phyloP scores from a whole-genome alignment of 1,284 basidiomycete species.

The Sporisorium exsertum region DNA sequence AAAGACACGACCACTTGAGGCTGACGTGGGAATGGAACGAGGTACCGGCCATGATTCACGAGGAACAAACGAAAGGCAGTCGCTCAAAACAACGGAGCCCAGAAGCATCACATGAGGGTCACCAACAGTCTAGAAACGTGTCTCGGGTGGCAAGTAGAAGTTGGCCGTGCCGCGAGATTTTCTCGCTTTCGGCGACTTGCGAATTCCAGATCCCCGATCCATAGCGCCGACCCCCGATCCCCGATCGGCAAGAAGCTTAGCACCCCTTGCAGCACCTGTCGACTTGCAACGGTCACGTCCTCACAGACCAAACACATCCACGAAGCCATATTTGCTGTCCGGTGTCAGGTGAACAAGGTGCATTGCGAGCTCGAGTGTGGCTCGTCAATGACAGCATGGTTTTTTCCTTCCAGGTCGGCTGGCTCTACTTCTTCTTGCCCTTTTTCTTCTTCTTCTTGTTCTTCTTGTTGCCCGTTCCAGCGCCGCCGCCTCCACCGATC shows the following conservation, averaged over 20 bases:
- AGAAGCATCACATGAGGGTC: not conserved
- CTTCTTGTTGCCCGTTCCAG: conserved; percentile 76
- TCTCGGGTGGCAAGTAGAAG: conserved; percentile 21
- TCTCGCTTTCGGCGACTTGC: conserved; percentile 1
- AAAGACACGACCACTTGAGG: too few relatives aligned
- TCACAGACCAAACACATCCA: too few relatives aligned
- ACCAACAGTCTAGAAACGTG: not conserved
- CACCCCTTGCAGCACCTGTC: not conserved
- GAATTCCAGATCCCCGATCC: not conserved
- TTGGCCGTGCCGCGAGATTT: conserved; percentile 21
- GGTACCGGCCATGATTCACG: too few relatives aligned
- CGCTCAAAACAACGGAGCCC: not conserved
- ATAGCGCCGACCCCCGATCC: not conserved
- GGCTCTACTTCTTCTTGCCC: conserved; percentile 42
- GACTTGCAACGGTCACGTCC: not conserved
- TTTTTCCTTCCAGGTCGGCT: not conserved
- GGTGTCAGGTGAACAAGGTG: not conserved
- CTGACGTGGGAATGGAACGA: too few relatives aligned
- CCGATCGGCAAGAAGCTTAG: not conserved
- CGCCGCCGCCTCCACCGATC: conserved; percentile 83
- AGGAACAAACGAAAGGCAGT: too few relatives aligned
- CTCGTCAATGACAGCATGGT: not conserved
- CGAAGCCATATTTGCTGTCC: too few relatives aligned
- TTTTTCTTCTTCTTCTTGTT: conserved; percentile 74
- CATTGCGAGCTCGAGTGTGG: not conserved